Base-by-base conservation (phyloP, 2,329 filamentous ascomycete genomes). In the Scopulariopsis brevicaulis region DNA sequence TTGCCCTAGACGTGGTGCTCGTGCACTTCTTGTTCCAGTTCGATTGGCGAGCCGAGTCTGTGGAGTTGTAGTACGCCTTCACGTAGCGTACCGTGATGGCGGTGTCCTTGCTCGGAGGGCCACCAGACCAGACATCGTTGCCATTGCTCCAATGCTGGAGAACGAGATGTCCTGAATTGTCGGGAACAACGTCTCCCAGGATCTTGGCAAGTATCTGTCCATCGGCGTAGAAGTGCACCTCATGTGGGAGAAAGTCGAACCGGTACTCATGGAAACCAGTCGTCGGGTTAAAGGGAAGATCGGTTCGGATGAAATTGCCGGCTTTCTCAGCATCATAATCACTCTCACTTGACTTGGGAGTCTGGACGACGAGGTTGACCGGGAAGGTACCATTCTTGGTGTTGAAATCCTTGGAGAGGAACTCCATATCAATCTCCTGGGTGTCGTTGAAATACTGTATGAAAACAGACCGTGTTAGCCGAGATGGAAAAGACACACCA, bases 101-200 rank as follows among this genome's bases (percentile, higher is more conserved):
- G 0, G 87, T 82, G 64, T 91, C 84, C 37, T 74, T 61, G 0
- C 63, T 62, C 0, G 89, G 88, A 2, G 89, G 89, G 0, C 88
- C 89, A 14, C 77, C 83, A 48, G 84, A 87, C 89, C 89, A 93
- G 1, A 74, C 65, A 6, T 75, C 67, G 66, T 91, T 86, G 37
- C 88, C 88, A 63, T 91, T 92, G 67, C 85, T 89, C 88, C 88
- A 85, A 68, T 92, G 88, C 64, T 84, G 86, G 58, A 93, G 70
- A 55, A 89, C 81, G 50, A 93, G 68, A 66, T 85, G 81, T 1
- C 89, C 89, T 0, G 83, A 72, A 11, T 74, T 70, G 2, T 73
- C 74, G 0, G 89, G 89, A 25, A 88, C 75, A 1, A 77, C 76
- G 2, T 74, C 73, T 11, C 80, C 78, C 2, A 71, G 66, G 75